Evolutionary conservation across 768 basidiomycete genomes (phyloP), one percentile per base, ranked within the genome.

Genomic region (Sutorius australiensis): DNA sequence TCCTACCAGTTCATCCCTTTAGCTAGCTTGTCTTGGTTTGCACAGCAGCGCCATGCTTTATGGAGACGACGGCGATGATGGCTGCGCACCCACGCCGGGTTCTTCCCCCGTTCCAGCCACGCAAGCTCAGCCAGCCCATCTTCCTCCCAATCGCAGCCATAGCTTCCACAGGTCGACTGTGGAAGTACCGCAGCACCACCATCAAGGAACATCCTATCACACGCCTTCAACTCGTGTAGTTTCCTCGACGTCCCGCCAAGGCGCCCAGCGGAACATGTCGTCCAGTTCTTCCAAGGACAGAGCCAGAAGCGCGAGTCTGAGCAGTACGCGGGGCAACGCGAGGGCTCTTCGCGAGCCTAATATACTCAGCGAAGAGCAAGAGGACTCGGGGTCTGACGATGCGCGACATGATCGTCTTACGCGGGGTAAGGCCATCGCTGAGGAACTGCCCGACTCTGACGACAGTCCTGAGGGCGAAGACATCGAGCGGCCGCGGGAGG

Each of bases 171-270:
- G 82, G 79, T 80, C 82, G 14, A 65, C 77, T 12, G 66, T 69
- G 16, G 81, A 85, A 34, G 80, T 80, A 7, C 84, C 84, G 32
- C 74, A 72, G 14, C 86, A 57, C 60, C 86, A 85, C 64, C 74
- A 81, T 62, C 80, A 82, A 59, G 87, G 84, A 50, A 83, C 85
- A 16, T 87, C 86, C 8, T 86, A 86, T 67, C 83, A 79, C 55
- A 70, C 80, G 19, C 62, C 70, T 34, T 60, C 73, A 12, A 60
- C 72, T 11, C 67, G 77, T 34, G 55, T 75, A 6, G 45, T 65
- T 30, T 80, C 82, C 6, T 79, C 83, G n/a, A 69, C 75, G 11
- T 63, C 76, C 11, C 73, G 77, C 31, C 75, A 73, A 39, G 67
- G 75, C 39, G 69, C 76, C 19, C 65, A 76, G 32, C 72, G 83